Evolutionary conservation across 2,329 filamentous ascomycete genomes (phyloP).

Genomic region (Xylariaceae sp.): DNA sequence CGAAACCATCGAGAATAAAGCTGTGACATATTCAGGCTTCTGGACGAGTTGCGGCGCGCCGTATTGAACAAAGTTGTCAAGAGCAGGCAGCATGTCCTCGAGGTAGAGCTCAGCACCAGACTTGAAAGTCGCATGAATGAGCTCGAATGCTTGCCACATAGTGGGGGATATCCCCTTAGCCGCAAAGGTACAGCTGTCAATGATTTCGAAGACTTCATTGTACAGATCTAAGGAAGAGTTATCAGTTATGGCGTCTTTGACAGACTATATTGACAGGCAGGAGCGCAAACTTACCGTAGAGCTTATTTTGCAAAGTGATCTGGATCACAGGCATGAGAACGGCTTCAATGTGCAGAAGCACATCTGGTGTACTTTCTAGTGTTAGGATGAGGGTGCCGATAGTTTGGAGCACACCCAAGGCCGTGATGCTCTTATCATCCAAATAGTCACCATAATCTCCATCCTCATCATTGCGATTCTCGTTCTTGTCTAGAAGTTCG

Average conservation of each 20-base stretch:
- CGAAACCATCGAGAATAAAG: conserved; percentile 90
- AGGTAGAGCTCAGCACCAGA: conserved; percentile 95
- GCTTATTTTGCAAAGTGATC: conserved; percentile 95
- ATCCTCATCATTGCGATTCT: conserved; percentile 76
- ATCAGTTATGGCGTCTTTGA: conserved; percentile 1
- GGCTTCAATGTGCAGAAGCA: conserved; percentile 90
- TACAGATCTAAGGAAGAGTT: conserved; percentile 71
- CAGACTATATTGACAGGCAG: background rate
- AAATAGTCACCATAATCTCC: conserved; percentile 88
- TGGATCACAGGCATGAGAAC: conserved; percentile 97
- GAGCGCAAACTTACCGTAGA: conserved; percentile 71
- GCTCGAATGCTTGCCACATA: conserved; percentile 98
- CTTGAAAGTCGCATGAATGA: conserved; percentile 97
- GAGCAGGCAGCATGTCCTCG: conserved; percentile 96
- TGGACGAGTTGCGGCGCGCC: conserved; percentile 80
- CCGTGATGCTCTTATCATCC: conserved; percentile 98
- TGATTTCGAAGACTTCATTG: conserved; percentile 98
- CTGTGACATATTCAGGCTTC: conserved; percentile 85
- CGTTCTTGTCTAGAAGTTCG: conserved; percentile 88
- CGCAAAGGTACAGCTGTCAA: conserved; percentile 98
- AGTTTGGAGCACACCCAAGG: conserved; percentile 93
- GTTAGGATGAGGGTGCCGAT: conserved; percentile 97
- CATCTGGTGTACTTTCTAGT: conserved; percentile 94
- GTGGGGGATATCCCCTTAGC: conserved; percentile 93
- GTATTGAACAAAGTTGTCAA: conserved; percentile 98